Base-by-base conservation (phyloP, 2,329 filamentous ascomycete species). In the Paecilomyces dactylethromorphus region DNA sequence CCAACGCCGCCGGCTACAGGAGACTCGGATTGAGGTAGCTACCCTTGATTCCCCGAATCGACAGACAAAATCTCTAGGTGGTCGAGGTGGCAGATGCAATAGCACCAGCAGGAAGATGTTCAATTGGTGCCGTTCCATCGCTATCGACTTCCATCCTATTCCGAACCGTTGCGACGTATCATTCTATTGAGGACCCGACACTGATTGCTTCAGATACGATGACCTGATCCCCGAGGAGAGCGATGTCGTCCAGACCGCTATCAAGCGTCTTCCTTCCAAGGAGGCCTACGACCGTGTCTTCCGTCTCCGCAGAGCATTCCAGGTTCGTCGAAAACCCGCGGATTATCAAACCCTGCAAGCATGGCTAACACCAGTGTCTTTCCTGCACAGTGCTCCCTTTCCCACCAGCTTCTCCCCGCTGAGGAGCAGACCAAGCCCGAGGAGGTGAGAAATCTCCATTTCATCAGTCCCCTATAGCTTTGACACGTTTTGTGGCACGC, bases 251-350 rank as follows among this genome's bases (percentile, higher is more conserved):
- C 88, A 94, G 78, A 84, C 88, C 69, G 94, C 94, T 64, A 85
- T 99, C 72, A 90, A 90, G 84, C 91, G 94, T 76, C 89, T 99
- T 63, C 86, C 90, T 59, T 84, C 91, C 71, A 91, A 95, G 83
- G 91, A 94, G 76, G 84, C 88, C 71, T 97, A 97, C 81, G 94
- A 99, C 82, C 93, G 94, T 76, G 87, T 97, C 76, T 99, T 92
- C 88, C 92, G 94, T 74, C 86, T 99, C 78, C 91, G 94, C 81
- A 88, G 94, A 79, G 93, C 94, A 71, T 87, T 95, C 80, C 94
- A 99, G 84, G 87, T 90, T 80, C 64, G 74, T 63, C 18, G 12
- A 8, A 50, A 52, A 26, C 26, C 22, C 52, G 18, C 35, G 21
- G 24, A 22, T 54, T 21, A 52, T 7, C 26, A 24, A n/a, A 21